Conservation (phyloP, 441 rosid species). For the Brassica balearica region DNA sequence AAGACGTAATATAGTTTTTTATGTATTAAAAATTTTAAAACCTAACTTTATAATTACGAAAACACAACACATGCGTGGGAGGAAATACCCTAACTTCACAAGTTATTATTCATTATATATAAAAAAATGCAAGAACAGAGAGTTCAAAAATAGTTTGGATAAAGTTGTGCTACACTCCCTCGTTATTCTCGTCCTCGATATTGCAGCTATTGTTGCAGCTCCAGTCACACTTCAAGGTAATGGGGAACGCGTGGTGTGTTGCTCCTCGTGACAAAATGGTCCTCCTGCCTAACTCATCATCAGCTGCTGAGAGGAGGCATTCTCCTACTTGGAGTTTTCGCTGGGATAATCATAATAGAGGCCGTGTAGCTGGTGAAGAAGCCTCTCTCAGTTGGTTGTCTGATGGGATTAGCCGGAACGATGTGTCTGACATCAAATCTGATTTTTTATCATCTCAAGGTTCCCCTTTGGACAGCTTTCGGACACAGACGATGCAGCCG, state of each 20-base stretch:
- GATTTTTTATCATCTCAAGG: constrained; percentile 72
- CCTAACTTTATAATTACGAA: too few species aligned
- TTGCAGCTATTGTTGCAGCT: too few species aligned
- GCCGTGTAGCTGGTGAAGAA: constrained; percentile 98
- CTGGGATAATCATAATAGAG: constrained; percentile 82
- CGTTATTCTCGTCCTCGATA: too few species aligned
- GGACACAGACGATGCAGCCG: constrained; percentile 62
- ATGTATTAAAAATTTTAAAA: too few species aligned
- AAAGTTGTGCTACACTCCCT: too few species aligned
- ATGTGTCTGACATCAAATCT: constrained; percentile 65
- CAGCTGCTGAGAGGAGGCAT: constrained; percentile 76
- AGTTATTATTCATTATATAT: too few species aligned
- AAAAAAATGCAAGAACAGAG: too few species aligned
- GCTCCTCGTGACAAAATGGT: constrained; percentile 81
- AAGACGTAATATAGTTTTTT: too few species aligned
- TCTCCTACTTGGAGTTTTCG: constrained; percentile 95
- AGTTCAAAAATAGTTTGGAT: too few species aligned
- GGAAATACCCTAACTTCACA: too few species aligned
- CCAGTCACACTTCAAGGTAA: constrained; percentile 35
- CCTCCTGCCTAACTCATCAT: constrained; percentile 61
- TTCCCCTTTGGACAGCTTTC: constrained; percentile 65
- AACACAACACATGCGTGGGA: too few species aligned
- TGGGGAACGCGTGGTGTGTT: constrained; percentile 98
- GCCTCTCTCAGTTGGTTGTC: constrained; percentile 78
- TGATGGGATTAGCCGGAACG: constrained; percentile 62